A percentile compares a stretch with the other conserved stretches of the same genome.
Evolutionary conservation across 805 yeast genomes (phyloP).

Genomic region (Kodamaea sagamina): DNA sequence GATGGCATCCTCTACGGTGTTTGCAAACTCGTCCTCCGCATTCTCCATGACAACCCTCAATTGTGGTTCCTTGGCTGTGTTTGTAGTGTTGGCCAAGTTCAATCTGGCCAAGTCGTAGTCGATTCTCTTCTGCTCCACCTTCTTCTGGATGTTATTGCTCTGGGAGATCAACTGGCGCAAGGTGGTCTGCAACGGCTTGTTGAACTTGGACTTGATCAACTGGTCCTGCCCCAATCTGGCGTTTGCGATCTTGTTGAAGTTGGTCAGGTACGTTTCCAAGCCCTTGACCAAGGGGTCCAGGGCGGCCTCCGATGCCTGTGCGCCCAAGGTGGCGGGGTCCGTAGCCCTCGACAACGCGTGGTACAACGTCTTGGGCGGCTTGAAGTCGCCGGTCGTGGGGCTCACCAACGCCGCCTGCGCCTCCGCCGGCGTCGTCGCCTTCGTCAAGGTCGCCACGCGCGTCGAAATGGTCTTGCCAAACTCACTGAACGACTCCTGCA

Average conservation of each 20-base stretch:
- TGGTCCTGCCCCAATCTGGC: constrained; percentile 83
- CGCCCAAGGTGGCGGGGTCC: constrained; percentile 48
- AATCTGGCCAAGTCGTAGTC: constrained; percentile 77
- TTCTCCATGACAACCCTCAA: constrained; percentile 76
- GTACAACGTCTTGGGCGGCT: constrained; percentile 76
- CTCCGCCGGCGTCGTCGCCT: constrained; percentile 76
- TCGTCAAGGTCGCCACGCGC: constrained; percentile 65
- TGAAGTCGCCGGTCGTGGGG: constrained; percentile 42
- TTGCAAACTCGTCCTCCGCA: constrained; percentile 87
- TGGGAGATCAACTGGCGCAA: constrained; percentile 60
- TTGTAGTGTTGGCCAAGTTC: constrained; percentile 40
- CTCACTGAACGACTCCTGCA: constrained; percentile 73
- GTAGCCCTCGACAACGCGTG: constrained; percentile 82
- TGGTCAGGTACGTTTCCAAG: constrained; percentile 65
- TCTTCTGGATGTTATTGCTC: constrained; percentile 67
- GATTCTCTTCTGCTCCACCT: constrained; percentile 76
- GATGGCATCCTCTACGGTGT: constrained; percentile 86
- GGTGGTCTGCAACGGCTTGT: constrained; percentile 62
- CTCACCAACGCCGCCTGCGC: constrained; percentile 71
- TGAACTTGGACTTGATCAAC: constrained; percentile 67
- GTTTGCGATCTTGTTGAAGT: constrained; percentile 75
- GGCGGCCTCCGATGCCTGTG: constrained; percentile 38
- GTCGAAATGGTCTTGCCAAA: constrained; percentile 65
- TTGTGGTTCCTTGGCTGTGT: constrained; percentile 62
- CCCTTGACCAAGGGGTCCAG: constrained; percentile 59